Percentiles rank a stretch among this genome's conserved stretches.
phyloP scores from a whole-genome alignment of 768 basidiomycete genomes.

The Boletus subcaerulescens region DNA sequence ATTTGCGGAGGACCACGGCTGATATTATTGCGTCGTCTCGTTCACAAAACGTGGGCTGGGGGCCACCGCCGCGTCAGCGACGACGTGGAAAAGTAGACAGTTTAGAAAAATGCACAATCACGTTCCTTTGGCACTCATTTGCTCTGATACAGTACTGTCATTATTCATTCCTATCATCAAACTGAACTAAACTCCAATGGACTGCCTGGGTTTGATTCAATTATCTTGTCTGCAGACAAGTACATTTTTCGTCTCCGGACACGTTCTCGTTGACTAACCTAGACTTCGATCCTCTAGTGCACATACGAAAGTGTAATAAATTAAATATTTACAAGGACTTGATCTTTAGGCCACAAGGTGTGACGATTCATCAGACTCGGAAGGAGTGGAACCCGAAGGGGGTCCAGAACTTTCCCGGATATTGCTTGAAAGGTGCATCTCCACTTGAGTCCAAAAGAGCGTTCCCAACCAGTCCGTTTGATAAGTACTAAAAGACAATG shows the following conservation, averaged over 20 bases:
- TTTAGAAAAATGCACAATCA: background rate
- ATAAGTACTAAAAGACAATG: background rate
- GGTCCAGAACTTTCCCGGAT: too few relatives aligned
- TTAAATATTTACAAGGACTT: too few relatives aligned
- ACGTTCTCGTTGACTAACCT: too few relatives aligned
- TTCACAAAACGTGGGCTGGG: conserved; percentile 35
- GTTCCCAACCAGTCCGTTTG: background rate
- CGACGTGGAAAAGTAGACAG: conserved; percentile 46
- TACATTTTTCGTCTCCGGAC: too few relatives aligned
- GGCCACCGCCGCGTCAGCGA: conserved; percentile 48
- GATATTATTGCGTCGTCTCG: conserved; percentile 35
- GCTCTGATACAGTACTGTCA: background rate
- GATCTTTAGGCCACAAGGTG: too few relatives aligned
- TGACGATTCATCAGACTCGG: too few relatives aligned
- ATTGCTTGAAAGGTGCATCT: too few relatives aligned
- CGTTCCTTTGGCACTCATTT: background rate
- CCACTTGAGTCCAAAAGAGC: background rate
- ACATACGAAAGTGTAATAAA: too few relatives aligned
- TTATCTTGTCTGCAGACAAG: too few relatives aligned
- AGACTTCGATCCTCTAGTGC: too few relatives aligned
- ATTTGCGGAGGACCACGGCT: conserved; percentile 42
- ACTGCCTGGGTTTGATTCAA: too few relatives aligned
- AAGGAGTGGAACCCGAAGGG: too few relatives aligned
- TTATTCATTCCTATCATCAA: background rate
- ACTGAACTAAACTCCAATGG: background rate